phyloP scores from a whole-genome alignment of 371 early-diverging fungal genomes.

The Mucor velutinosus region DNA sequence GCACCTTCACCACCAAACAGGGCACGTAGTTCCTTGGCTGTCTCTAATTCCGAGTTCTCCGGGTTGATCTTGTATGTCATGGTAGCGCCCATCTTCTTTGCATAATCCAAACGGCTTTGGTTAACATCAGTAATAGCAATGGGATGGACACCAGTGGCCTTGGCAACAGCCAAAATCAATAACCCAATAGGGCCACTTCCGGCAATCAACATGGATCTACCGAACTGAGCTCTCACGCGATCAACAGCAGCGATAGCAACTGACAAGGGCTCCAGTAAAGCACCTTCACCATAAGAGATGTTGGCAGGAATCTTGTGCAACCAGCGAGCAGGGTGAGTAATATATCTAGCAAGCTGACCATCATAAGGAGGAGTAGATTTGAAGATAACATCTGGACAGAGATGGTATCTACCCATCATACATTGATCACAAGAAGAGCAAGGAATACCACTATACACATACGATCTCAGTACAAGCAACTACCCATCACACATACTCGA shows the following conservation, averaged over 20 bases:
- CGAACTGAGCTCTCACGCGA: slow-evolving; percentile 41
- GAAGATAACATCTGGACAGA: slow-evolving; percentile 48
- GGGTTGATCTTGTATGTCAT: slow-evolving; percentile 35
- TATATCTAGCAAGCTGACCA: slow-evolving; percentile 46
- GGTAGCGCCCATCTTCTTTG: slow-evolving; percentile 45
- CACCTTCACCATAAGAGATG: slow-evolving; percentile 44
- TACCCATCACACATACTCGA: not conserved
- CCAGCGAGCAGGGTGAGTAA: slow-evolving; percentile 52
- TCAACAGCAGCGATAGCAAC: slow-evolving; percentile 51
- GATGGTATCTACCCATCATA: slow-evolving; percentile 48
- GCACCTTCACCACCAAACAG: slow-evolving; percentile 40
- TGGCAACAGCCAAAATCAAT: slow-evolving; percentile 44
- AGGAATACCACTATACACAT: slow-evolving; percentile 44
- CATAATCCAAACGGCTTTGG: slow-evolving; percentile 37
- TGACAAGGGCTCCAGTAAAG: slow-evolving; percentile 44
- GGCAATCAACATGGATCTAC: slow-evolving; percentile 41
- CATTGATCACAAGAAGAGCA: slow-evolving; percentile 49
- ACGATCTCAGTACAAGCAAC: not conserved
- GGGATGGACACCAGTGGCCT: slow-evolving; percentile 43
- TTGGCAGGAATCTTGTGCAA: slow-evolving; percentile 45
- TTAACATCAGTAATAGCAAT: slow-evolving; percentile 45
- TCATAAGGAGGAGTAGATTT: slow-evolving; percentile 53
- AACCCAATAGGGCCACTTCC: slow-evolving; percentile 53
- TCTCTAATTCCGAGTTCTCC: slow-evolving; percentile 31
- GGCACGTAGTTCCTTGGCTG: slow-evolving; percentile 37